Base-by-base conservation (phyloP, 129 eudicot genomes). In the Pulicaria dysenterica region DNA sequence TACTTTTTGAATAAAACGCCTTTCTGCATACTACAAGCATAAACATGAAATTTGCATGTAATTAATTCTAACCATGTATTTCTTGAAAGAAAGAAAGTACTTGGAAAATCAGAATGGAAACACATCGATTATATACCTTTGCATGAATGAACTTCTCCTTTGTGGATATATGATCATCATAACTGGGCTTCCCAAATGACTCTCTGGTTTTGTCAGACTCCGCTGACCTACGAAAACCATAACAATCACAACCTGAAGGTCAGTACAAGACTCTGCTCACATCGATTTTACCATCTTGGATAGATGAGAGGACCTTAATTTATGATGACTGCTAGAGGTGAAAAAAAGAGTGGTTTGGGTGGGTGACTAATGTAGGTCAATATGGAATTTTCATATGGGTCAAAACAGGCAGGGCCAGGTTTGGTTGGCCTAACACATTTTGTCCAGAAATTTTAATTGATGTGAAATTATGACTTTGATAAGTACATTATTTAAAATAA, bases 61-160 rank as follows among this genome's bases (percentile, higher is more conserved):
- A 8, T 6, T 40, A 44, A 50, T 40, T 19, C 8, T 17, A 10
- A 24, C 9, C 12, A 3, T 19, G 44, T 49, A 50, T 9, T 38
- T 67, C 4, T 38, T 43, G 49, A 13, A 15, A 40, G 8, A 59
- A 72, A 40, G 8, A 59, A 72, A 57, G 12, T 53, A 39, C 24
- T 9, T 16, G 51, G 48, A 50, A 53, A 70, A 74, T 59, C 45
- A 48, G 7, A 17, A 40, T 17, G 55, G 51, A 57, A 34, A 24
- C 34, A 43, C 10, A 8, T 69, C 62, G 5, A 36, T 15, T 8
- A 48, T 47, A 61, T 93, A 86, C 98, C 98, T 93, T 93, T 74
- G 95, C 90, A 64, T 87, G 85, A 73, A 93, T 90, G 82, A 85
- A 93, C 87, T 89, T 84, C 82, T 93, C 98, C 81, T 93, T 93